phyloP scores from a whole-genome alignment of 495 filamentous ascomycete genomes.

The Margaritispora aquatica region DNA sequence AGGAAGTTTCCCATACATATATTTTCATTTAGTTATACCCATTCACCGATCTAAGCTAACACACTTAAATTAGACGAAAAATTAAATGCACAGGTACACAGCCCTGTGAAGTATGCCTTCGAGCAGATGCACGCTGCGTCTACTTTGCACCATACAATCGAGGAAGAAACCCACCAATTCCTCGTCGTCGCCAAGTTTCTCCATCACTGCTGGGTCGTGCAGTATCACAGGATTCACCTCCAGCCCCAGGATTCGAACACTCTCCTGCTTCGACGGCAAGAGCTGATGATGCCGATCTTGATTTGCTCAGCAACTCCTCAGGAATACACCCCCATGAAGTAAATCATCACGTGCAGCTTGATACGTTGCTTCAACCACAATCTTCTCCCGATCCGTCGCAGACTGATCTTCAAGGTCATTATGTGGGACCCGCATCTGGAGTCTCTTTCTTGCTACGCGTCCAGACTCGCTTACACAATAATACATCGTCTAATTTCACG shows the following conservation, averaged over 20 bases:
- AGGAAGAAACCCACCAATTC: not conserved
- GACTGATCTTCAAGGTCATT: slow-evolving; percentile 26
- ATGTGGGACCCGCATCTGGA: slow-evolving; percentile 7
- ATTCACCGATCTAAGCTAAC: too few relatives aligned
- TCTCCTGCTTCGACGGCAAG: not conserved
- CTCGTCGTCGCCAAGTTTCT: not conserved
- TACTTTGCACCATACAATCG: slow-evolving; percentile 8
- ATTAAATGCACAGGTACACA: slow-evolving; percentile 5
- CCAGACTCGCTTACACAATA: slow-evolving; percentile 2
- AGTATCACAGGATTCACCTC: not conserved
- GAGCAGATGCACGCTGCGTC: not conserved
- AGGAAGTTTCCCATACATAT: too few relatives aligned
- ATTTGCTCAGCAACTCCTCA: too few relatives aligned
- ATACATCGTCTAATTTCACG: slow-evolving; percentile 14
- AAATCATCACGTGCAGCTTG: not conserved
- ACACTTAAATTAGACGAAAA: too few relatives aligned
- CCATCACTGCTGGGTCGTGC: not conserved
- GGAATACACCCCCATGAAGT: not conserved
- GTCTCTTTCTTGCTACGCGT: slow-evolving; percentile 6
- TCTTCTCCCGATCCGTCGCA: slow-evolving; percentile 33
- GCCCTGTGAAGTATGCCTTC: slow-evolving; percentile 6
- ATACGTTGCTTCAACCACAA: slow-evolving; percentile 4
- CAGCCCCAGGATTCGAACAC: not conserved
- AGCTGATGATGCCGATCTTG: not conserved
- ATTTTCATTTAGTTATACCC: too few relatives aligned